These are phyloP conservation scores for Cladosporium sp. DNA, from an alignment of 2,329 filamentous ascomycete species.

Conservation along the genomic window DNA sequence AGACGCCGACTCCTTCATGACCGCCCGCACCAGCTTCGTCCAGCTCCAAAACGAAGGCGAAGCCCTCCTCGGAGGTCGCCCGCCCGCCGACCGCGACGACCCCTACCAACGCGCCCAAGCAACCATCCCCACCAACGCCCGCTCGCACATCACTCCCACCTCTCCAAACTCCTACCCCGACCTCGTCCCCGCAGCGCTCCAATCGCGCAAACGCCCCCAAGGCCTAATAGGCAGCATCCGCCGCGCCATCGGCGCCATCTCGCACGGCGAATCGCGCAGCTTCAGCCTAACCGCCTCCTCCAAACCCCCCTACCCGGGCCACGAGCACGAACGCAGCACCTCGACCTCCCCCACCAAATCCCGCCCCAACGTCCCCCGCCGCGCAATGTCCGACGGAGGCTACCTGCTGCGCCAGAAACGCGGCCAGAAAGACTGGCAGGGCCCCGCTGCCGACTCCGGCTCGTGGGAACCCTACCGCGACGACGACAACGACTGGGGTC, in stretches of 20 bases:
- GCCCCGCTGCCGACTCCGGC: conserved; percentile 13
- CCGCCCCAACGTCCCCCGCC: conserved; percentile 29
- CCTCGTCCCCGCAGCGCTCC: conserved; percentile 7
- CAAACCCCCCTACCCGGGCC: conserved; percentile 10
- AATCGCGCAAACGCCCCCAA: conserved; percentile 11
- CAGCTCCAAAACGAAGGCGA: conserved; percentile 50
- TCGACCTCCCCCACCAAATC: conserved; percentile 23
- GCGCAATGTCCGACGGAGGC: conserved; percentile 41
- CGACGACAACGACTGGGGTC: conserved; percentile 33
- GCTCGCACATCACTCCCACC: background rate
- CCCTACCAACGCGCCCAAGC: conserved; percentile 29
- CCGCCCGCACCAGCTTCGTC: conserved; percentile 46
- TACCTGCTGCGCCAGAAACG: conserved; percentile 35
- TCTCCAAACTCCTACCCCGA: conserved; percentile 1
- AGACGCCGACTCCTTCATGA: conserved; percentile 48
- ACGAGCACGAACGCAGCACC: conserved; percentile 18
- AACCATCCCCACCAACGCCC: conserved; percentile 16
- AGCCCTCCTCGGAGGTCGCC: conserved; percentile 44
- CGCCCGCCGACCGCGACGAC: conserved; percentile 31
- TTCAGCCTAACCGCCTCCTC: conserved; percentile 25
- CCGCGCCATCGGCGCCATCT: conserved; percentile 28
- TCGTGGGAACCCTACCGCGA: conserved; percentile 28
- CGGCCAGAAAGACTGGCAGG: conserved; percentile 37
- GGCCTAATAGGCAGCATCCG: conserved; percentile 32
- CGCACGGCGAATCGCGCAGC: conserved; percentile 24